Evolutionary conservation across 371 early-diverging fungal species (phyloP).

Genomic region (Mortierella sp.): DNA sequence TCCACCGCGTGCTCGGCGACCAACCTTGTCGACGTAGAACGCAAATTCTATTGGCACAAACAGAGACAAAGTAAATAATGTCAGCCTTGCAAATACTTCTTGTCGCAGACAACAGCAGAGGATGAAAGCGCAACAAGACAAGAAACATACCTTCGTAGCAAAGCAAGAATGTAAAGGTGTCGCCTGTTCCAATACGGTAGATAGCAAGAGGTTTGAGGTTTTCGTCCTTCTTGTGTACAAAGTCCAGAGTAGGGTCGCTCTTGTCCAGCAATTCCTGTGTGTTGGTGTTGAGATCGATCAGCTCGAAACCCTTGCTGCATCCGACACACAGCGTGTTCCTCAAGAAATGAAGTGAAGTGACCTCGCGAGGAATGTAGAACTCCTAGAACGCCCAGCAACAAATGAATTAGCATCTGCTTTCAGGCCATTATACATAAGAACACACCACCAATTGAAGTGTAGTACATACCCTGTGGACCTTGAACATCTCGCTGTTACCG

Average conservation of each 20-base stretch:
- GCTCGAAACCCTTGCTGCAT: slow-evolving; percentile 92
- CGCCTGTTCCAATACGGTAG: slow-evolving; percentile 80
- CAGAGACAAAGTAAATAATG: neutral
- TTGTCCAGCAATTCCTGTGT: slow-evolving; percentile 86
- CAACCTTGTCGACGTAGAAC: slow-evolving; percentile 91
- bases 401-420: neutral
- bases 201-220: slow-evolving; percentile 84
- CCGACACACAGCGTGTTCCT: slow-evolving; percentile 88
- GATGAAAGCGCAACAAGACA: neutral
- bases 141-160: slow-evolving; percentile 84
- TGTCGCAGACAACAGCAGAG: too few relatives aligned
- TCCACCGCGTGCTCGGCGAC: slow-evolving; percentile 78
- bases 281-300: slow-evolving; percentile 87
- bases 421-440: neutral
- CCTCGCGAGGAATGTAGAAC: slow-evolving; percentile 92
- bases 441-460: neutral
- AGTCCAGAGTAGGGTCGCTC: slow-evolving; percentile 83
- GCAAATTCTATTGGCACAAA: slow-evolving; percentile 74
- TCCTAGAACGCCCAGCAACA: slow-evolving; percentile 61
- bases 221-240: slow-evolving; percentile 83
- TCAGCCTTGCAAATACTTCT: neutral
- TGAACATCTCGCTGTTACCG: slow-evolving; percentile 67
- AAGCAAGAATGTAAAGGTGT: slow-evolving; percentile 75
- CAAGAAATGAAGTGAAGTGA: slow-evolving; percentile 84
- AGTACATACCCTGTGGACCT: slow-evolving; percentile 69